phyloP scores from a whole-genome alignment of 768 basidiomycete species.

The Lentinula sp. region DNA sequence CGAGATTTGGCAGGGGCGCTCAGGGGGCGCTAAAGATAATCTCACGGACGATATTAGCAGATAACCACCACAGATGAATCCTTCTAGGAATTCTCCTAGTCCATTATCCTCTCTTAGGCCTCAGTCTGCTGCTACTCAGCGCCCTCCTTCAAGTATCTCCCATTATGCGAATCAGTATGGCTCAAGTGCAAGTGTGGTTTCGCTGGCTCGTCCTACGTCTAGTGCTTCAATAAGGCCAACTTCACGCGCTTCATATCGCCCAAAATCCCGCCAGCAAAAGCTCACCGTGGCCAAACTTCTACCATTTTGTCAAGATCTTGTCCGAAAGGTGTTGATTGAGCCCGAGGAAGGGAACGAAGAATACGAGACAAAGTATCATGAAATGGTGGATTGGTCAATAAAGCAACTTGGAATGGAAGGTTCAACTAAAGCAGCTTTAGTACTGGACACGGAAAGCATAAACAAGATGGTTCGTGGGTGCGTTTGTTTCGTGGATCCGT shows the following conservation, averaged over 20 bases:
- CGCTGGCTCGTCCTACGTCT: constrained; percentile 23
- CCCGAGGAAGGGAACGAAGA: constrained; percentile 26
- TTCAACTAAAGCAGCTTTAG: constrained; percentile 47
- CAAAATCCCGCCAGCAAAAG: constrained; percentile 43
- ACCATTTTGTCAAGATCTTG: constrained; percentile 50
- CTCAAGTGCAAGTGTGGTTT: neutral
- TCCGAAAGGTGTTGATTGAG: constrained; percentile 18
- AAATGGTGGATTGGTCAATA: constrained; percentile 35
- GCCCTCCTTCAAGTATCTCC: neutral
- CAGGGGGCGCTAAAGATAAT: too few relatives aligned
- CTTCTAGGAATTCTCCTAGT: neutral
- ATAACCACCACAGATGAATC: neutral
- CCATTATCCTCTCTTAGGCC: neutral
- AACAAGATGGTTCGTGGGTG: constrained; percentile 53
- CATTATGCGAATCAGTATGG: neutral
- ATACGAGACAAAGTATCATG: constrained; percentile 41
- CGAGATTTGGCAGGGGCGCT: too few relatives aligned
- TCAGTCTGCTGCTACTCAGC: neutral
- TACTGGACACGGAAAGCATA: constrained; percentile 49
- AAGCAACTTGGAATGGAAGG: constrained; percentile 49
- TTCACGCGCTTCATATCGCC: constrained; percentile 36
- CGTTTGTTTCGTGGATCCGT: constrained; percentile 18
- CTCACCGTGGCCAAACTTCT: constrained; percentile 41
- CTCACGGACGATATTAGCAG: too few relatives aligned
- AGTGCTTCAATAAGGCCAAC: constrained; percentile 28